Percentiles rank a stretch among this genome's conserved stretches.
Evolutionary conservation across 2,329 filamentous ascomycete species (phyloP).

Genomic region (Cladosporium phlei): DNA sequence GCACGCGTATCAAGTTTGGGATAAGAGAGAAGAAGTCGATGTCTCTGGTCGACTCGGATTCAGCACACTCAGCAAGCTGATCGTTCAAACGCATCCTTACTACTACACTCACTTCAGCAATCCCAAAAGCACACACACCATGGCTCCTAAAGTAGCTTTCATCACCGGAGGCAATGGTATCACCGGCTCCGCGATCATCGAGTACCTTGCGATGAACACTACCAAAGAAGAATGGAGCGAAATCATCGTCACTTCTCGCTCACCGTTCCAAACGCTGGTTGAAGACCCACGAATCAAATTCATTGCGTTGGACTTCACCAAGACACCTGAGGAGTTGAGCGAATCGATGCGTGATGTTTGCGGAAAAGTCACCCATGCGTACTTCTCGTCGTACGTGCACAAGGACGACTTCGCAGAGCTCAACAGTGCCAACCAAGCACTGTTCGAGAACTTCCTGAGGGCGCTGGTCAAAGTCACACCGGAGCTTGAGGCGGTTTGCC

Average conservation of each 20-base stretch:
- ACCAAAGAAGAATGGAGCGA: slow-evolving; percentile 20
- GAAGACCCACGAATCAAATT: slow-evolving; percentile 31
- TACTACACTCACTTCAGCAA: too few species aligned
- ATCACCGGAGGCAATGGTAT: slow-evolving; percentile 35
- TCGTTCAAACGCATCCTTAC: too few species aligned
- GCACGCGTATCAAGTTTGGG: too few species aligned
- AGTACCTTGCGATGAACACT: slow-evolving; percentile 29
- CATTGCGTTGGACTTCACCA: slow-evolving; percentile 30
- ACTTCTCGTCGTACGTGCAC: slow-evolving; percentile 34
- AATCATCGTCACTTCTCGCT: slow-evolving; percentile 31
- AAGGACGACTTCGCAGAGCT: slow-evolving; percentile 28
- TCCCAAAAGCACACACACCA: too few species aligned
- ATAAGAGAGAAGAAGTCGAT: too few species aligned
- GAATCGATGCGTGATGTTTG: slow-evolving; percentile 21
- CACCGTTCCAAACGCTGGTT: slow-evolving; percentile 21
- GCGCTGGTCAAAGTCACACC: slow-evolving; percentile 24
- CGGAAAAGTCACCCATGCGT: slow-evolving; percentile 31
- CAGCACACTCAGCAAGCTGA: too few species aligned
- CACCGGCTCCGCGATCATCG: slow-evolving; percentile 32
- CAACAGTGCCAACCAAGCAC: slow-evolving; percentile 24
- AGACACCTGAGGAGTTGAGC: slow-evolving; percentile 15
- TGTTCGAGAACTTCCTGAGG: slow-evolving; percentile 34
- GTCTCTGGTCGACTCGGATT: too few species aligned
- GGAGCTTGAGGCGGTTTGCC: slow-evolving; percentile 24
- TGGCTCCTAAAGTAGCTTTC: slow-evolving; percentile 29